Conservation (phyloP, 495 filamentous ascomycete species). For the Trichoderma asperelloides region DNA sequence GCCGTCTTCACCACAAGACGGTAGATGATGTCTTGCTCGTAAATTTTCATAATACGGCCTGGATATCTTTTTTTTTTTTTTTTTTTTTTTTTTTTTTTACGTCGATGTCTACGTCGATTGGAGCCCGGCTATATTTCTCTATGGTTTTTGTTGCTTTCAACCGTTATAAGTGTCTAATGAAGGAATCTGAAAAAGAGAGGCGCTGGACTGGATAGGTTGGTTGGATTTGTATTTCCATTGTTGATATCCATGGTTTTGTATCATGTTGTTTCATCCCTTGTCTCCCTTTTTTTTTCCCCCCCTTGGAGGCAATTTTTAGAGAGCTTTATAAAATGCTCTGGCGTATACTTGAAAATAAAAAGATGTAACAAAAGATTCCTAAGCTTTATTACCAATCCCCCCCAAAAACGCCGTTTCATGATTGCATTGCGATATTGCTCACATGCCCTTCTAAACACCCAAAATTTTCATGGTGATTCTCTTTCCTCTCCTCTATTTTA, state of each 20-base stretch:
- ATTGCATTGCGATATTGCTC: neutral
- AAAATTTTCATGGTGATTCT: neutral
- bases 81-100: too few species aligned
- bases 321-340: neutral
- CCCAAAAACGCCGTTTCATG: neutral
- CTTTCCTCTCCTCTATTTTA: slow-evolving; percentile 9
- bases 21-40: neutral
- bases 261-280: neutral
- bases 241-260: slow-evolving; percentile 8
- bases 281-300: neutral
- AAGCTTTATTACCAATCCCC: neutral
- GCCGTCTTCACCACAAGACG: slow-evolving; percentile 21
- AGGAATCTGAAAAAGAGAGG: neutral
- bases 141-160: neutral
- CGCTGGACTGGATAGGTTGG: slow-evolving; percentile 6
- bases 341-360: neutral
- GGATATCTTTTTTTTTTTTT: neutral
- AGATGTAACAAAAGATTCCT: neutral
- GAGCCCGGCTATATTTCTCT: neutral
- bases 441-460: neutral
- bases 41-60: neutral
- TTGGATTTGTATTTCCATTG: slow-evolving; percentile 1
- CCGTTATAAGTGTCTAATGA: neutral
- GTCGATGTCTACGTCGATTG: neutral
- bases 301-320: neutral